Evolutionary conservation across 106 monocot species (phyloP), one percentile per base, ranked within the genome.

Genomic region (Chionographis japonica): DNA sequence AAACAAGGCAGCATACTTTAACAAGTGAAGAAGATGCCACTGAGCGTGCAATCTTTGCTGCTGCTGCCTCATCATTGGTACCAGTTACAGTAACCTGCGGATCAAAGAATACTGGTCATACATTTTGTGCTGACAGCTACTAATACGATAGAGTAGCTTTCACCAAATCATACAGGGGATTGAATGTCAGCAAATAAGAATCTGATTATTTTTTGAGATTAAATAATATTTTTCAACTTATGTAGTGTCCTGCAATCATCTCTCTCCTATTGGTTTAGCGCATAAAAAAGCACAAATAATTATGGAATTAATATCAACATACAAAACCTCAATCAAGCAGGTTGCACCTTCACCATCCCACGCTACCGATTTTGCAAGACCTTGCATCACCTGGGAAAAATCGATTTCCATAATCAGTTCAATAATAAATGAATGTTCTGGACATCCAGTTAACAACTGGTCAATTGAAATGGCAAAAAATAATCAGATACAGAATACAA

Each of bases 281-380:
- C 27, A 27, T 27, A 27, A 27, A 27, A 27, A 27, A 27, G 27
- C 27, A 27, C 27, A 0, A 27, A 27, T 27, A 27, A 27, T 27
- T 27, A 27, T 27, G 27, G 0, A 27, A 27, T 27, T 27, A 27
- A 12, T 14, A n/a, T 70, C 15, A 60, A 4, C 10, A 3, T 46
- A 74, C 39, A 50, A 59, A 75, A 98, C 98, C 98, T 98, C 98
- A 71, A 98, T 85, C 65, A 98, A 70, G 74, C 98, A 98, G 52
- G 98, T 93, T 77, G 98, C 98, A 40, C 98, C 98, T 70, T 98
- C 98, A 72, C 98, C 98, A 81, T 98, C 98, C 93, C 93, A 93
- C 62, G 98, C 93, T 61, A 98, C 76, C 16, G 98, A 98, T 78
- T 98, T 98, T 75, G 98, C 98, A 78, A 98, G 93, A 52, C 98